Conservation (phyloP, 345 rosid species). For the Physaria fendleri region DNA sequence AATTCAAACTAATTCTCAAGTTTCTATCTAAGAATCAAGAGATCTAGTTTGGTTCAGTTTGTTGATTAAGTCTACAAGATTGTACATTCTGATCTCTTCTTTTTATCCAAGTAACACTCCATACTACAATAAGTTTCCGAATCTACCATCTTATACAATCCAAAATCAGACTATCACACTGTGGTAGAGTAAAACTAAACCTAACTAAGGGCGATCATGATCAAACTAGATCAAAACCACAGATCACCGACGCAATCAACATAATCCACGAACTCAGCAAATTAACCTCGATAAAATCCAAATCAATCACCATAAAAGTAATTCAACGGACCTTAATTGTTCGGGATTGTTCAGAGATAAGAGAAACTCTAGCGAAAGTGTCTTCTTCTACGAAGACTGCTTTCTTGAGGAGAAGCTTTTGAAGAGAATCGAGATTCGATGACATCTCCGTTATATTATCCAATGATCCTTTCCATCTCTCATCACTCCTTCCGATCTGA, state of each 20-base stretch:
- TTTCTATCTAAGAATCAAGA: not conserved
- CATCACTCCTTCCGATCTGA: constrained; percentile 59
- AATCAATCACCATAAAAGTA: not conserved
- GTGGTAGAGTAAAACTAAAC: not conserved
- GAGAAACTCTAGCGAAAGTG: constrained; percentile 77
- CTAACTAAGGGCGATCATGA: not conserved
- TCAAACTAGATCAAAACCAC: constrained; percentile 13
- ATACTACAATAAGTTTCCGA: not conserved
- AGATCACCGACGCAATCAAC: not conserved
- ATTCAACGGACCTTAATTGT: constrained; percentile 62
- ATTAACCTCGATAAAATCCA: not conserved
- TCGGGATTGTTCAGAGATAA: constrained; percentile 86
- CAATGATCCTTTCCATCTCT: constrained; percentile 87
- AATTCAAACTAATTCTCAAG: not conserved
- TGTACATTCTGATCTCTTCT: not conserved
- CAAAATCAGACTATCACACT: not conserved
- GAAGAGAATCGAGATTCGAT: constrained; percentile 78
- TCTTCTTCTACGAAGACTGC: constrained; percentile 94
- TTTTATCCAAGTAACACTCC: not conserved
- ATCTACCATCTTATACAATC: not conserved
- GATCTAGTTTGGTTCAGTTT: not conserved
- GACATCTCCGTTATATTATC: constrained; percentile 78
- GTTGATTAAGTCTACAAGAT: not conserved
- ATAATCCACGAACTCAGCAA: not conserved
- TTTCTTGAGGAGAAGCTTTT: constrained; percentile 73